Percentiles rank a stretch among this genome's conserved stretches.
phyloP scores from a whole-genome alignment of 805 yeast genomes.

The Candida anglica region DNA sequence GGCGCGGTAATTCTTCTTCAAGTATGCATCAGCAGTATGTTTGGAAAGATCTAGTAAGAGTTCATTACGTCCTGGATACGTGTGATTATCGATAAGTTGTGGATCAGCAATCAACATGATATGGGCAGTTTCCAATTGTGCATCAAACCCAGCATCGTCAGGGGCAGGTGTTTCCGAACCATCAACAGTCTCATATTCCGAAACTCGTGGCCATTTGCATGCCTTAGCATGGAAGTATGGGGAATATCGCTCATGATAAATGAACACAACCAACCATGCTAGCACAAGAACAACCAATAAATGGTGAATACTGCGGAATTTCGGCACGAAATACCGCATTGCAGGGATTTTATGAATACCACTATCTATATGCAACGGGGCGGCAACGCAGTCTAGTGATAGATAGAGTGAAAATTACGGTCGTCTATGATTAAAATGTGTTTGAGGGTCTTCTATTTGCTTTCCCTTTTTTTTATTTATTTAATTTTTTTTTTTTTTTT shows the following conservation, averaged over 20 bases:
- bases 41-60: constrained; percentile 28
- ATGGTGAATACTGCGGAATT: constrained; percentile 24
- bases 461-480: too few species aligned
- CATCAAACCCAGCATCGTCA: constrained; percentile 1
- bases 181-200: too few species aligned
- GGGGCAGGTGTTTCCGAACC: not conserved
- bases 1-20: constrained; percentile 33
- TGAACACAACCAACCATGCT: constrained; percentile 27
- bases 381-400: too few species aligned
- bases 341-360: too few species aligned
- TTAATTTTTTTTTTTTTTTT: too few species aligned
- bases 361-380: too few species aligned
- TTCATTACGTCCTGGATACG: constrained; percentile 37
- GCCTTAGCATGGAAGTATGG: constrained; percentile 21
- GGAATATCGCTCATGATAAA: constrained; percentile 27
- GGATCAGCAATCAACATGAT: constrained; percentile 41
- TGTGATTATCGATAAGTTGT: constrained; percentile 41
- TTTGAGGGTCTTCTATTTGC: too few species aligned
- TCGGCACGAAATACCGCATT: constrained; percentile 10
- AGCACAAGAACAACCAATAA: constrained; percentile 17
- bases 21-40: constrained; percentile 38
- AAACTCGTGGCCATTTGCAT: constrained; percentile 39
- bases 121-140: constrained; percentile 13
- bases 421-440: too few species aligned
- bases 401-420: too few species aligned